phyloP scores from a whole-genome alignment of 164 flowering plant genomes.

The Dillenia turbinata region DNA sequence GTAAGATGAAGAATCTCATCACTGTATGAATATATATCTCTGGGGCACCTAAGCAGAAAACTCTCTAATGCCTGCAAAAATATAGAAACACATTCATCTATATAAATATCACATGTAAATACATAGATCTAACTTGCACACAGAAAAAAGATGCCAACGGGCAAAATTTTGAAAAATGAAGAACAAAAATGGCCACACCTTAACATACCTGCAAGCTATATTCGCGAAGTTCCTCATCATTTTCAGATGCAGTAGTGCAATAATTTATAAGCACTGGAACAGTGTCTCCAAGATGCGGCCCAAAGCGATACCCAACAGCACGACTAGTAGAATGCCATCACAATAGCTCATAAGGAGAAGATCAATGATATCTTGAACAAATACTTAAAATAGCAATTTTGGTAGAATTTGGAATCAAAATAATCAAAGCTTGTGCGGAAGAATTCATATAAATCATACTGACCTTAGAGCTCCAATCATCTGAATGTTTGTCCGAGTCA shows the following conservation, averaged over 20 bases:
- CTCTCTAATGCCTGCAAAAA: constrained; percentile 85
- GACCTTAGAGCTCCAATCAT: constrained; percentile 95
- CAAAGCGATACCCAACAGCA: constrained; percentile 99
- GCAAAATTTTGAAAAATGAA: not conserved
- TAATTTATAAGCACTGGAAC: constrained; percentile 80
- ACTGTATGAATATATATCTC: constrained; percentile 84
- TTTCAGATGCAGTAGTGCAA: constrained; percentile 89
- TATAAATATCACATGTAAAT: not conserved
- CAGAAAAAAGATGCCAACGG: not conserved
- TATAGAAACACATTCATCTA: not conserved
- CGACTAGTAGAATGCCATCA: constrained; percentile 47
- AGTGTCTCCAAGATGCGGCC: constrained; percentile 86
- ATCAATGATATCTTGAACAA: not conserved
- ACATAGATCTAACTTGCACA: not conserved
- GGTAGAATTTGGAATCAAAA: no score
- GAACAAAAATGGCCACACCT: not conserved
- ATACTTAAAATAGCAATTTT: not conserved
- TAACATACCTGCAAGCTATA: constrained; percentile 90
- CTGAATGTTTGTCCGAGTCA: constrained; percentile 90
- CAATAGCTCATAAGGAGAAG: constrained; percentile 1
- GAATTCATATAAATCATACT: not conserved
- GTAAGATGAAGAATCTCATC: constrained; percentile 78
- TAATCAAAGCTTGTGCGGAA: not conserved
- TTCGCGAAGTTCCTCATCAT: constrained; percentile 98
- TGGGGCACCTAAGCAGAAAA: constrained; percentile 87